These are phyloP conservation scores for Ensete ventricosum DNA, from an alignment of 176 grass and related monocot genomes.

Conservation along the genomic window DNA sequence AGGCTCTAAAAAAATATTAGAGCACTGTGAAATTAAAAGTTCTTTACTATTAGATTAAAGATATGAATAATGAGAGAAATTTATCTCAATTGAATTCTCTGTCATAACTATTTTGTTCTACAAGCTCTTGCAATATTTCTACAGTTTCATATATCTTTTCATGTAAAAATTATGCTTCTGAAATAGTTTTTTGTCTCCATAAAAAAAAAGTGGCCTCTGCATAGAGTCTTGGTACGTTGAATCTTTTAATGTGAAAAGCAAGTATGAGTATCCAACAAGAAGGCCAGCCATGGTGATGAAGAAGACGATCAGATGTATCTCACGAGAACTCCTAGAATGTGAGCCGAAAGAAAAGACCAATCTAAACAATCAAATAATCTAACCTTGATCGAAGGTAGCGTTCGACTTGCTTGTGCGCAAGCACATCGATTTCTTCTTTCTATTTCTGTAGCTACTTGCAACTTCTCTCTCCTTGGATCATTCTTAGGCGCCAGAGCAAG, in stretches of 20 bases:
- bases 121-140: conserved; percentile 66
- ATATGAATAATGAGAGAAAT: conserved; percentile 39
- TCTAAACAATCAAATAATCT: conserved; percentile 51
- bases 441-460: conserved; percentile 48
- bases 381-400: conserved; percentile 74
- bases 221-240: conserved; percentile 86
- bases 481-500: conserved; percentile 50
- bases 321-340: conserved; percentile 99
- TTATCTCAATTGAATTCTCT: conserved; percentile 16
- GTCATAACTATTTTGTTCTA: conserved; percentile 43
- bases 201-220: conserved; percentile 64
- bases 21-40: too few species aligned
- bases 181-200: conserved; percentile 59
- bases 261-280: conserved; percentile 68
- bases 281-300: conserved; percentile 69
- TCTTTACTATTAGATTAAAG: background rate
- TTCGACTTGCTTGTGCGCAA: conserved; percentile 82
- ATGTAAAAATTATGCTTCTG: conserved; percentile 61
- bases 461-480: conserved; percentile 79
- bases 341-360: conserved; percentile 81
- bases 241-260: conserved; percentile 82
- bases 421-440: conserved; percentile 72
- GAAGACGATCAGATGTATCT: conserved; percentile 93
- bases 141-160: conserved; percentile 67
- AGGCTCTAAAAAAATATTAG: too few species aligned